Evolutionary conservation across 345 rosid species (phyloP).

Genomic region (Eucalyptus sp.): DNA sequence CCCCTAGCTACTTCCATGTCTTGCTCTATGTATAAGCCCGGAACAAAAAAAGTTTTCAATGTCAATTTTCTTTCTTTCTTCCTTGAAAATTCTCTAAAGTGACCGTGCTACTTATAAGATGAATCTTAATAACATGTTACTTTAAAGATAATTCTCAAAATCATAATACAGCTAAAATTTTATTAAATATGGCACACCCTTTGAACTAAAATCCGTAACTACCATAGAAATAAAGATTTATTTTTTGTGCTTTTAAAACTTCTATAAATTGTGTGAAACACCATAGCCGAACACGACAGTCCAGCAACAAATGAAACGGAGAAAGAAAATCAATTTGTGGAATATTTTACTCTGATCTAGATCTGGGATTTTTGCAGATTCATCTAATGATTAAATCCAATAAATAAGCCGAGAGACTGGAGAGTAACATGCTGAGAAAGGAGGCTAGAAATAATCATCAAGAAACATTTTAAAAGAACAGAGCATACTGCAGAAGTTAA

Average conservation of each 20-base stretch:
- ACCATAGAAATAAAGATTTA: background rate
- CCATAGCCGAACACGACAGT: background rate
- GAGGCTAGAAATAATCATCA: background rate
- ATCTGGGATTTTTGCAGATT: background rate
- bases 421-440: background rate
- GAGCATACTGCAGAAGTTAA: background rate
- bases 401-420: background rate
- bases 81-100: background rate
- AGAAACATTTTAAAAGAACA: background rate
- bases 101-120: background rate
- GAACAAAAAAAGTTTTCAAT: background rate
- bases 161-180: background rate
- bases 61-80: background rate
- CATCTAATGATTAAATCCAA: background rate
- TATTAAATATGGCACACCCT: background rate
- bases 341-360: background rate
- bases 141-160: background rate
- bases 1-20: background rate
- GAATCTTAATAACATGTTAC: background rate
- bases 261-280: background rate
- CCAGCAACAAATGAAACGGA: background rate
- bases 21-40: background rate
- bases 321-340: background rate
- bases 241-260: background rate
- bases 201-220: background rate